Percentiles rank a stretch among this genome's conserved stretches.
These are phyloP conservation scores for Chlamydomonas sp. DNA, from an alignment of 139 green algal species.

Conservation along the genomic window DNA sequence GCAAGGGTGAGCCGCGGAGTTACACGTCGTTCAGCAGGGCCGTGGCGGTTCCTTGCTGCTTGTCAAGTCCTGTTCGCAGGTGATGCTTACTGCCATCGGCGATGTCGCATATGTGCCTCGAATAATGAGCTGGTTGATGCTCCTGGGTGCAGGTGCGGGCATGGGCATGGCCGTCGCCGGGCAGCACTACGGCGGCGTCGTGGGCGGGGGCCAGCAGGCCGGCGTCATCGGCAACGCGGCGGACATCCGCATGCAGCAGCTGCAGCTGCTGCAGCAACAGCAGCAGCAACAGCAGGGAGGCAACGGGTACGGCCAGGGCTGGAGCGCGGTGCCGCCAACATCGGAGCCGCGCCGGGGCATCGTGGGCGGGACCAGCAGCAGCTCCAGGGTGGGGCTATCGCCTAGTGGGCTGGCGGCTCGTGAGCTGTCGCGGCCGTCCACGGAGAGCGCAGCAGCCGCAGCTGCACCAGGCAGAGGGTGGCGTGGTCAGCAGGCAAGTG, in stretches of 20 bases:
- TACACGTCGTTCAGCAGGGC: background rate
- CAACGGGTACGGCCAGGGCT: background rate
- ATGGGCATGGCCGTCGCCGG: background rate
- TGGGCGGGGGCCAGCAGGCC: background rate
- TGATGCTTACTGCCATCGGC: background rate
- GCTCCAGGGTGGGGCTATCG: too few relatives aligned
- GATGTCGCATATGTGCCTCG: background rate
- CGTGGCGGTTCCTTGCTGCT: background rate
- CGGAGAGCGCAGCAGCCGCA: too few relatives aligned
- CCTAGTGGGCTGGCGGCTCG: too few relatives aligned
- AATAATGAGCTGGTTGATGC: background rate
- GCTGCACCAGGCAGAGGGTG: too few relatives aligned
- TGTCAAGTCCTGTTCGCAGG: background rate
- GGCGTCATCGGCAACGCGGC: too few relatives aligned
- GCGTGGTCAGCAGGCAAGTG: too few relatives aligned
- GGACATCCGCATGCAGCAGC: background rate
- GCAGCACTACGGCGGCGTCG: background rate
- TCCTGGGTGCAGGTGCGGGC: background rate
- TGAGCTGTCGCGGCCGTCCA: too few relatives aligned
- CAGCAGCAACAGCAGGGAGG: background rate
- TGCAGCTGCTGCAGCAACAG: background rate
- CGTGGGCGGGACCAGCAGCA: too few relatives aligned
- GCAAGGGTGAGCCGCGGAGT: background rate
- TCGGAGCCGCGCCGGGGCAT: too few relatives aligned
- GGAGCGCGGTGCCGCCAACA: too few relatives aligned